Percentiles rank a stretch among this genome's conserved stretches.
Evolutionary conservation across 345 rosid species (phyloP).

Genomic region (Salix suchowensis): DNA sequence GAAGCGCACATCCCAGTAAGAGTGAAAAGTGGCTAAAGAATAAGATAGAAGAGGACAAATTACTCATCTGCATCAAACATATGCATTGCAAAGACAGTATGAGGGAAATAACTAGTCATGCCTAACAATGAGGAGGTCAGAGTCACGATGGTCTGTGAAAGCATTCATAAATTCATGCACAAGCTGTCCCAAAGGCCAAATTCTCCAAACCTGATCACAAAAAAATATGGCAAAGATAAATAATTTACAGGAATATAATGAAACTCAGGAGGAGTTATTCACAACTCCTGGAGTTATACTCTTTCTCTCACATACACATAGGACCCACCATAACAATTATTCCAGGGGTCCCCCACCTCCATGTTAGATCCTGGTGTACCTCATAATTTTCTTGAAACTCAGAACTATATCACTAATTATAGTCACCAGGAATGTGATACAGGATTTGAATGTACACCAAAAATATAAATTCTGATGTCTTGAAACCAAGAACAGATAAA

Average conservation of each 20-base stretch:
- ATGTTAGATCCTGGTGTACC: no score
- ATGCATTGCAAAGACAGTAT: conserved; percentile 2
- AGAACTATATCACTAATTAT: background rate
- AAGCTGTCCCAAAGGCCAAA: conserved; percentile 74
- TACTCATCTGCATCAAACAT: background rate
- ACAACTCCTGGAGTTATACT: background rate
- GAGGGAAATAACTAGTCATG: conserved; percentile 14
- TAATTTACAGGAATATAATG: background rate
- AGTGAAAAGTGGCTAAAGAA: conserved; percentile 82
- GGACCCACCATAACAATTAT: no score
- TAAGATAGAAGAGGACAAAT: conserved; percentile 4
- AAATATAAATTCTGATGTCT: background rate
- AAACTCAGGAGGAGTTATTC: background rate
- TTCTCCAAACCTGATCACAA: conserved; percentile 72
- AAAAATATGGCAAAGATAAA: background rate
- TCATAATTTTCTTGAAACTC: background rate
- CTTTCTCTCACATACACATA: no score
- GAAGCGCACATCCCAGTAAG: conserved; percentile 91
- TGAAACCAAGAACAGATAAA: no score
- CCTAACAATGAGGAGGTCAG: conserved; percentile 93
- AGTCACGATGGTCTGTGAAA: conserved; percentile 95
- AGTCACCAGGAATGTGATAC: background rate
- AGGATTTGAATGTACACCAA: background rate
- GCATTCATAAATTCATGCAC: conserved; percentile 88
- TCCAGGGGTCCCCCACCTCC: no score